Evolutionary conservation across 768 basidiomycete genomes (phyloP).

Genomic region (Suillus fuscotomentosus): DNA sequence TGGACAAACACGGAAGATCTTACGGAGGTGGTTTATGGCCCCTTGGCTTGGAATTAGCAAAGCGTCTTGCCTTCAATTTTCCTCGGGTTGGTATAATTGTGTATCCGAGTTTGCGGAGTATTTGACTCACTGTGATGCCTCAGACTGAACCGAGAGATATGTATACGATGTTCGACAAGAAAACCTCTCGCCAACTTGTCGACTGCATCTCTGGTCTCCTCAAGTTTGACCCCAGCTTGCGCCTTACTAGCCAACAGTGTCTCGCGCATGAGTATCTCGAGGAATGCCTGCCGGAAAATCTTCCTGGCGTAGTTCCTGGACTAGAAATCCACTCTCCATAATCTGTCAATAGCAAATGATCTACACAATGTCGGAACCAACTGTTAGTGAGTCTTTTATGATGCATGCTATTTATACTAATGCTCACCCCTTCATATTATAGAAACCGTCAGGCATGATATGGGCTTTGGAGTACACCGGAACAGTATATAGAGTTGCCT

Average conservation of each 20-base stretch:
- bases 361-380: not conserved
- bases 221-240: conserved; percentile 84
- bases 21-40: conserved; percentile 89
- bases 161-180: conserved; percentile 71
- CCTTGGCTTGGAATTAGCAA: conserved; percentile 83
- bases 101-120: not conserved
- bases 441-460: not conserved
- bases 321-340: not conserved
- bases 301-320: conserved; percentile 56
- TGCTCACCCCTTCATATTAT: not conserved
- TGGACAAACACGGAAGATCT: conserved; percentile 62
- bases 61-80: conserved; percentile 81
- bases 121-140: conserved; percentile 5
- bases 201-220: conserved; percentile 91
- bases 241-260: conserved; percentile 85
- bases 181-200: conserved; percentile 74
- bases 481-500: not conserved
- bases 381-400: not conserved
- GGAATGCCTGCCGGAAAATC: conserved; percentile 68
- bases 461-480: not conserved
- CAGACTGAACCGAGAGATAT: conserved; percentile 71
- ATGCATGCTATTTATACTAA: not conserved
- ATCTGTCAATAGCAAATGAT: not conserved
- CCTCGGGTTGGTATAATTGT: conserved; percentile 62
- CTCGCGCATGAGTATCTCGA: conserved; percentile 85